Conservation (phyloP, 352 stramenopile species). For the Plasmopara halstedii region DNA sequence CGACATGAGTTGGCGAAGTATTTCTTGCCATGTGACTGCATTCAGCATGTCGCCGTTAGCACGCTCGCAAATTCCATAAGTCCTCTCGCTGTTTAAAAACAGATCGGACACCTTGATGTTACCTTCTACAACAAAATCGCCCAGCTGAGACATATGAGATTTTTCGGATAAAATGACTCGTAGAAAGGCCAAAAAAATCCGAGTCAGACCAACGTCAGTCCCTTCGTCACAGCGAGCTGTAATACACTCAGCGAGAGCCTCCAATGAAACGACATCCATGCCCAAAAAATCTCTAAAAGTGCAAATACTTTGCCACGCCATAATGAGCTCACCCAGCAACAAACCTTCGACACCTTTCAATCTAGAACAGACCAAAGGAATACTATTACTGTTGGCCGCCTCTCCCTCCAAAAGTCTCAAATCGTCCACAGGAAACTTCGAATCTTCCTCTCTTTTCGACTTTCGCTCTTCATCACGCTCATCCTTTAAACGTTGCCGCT, state of each 20-base stretch:
- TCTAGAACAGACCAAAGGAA: conserved; percentile 31
- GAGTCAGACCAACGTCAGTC: conserved; percentile 39
- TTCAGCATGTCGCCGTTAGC: conserved; percentile 65
- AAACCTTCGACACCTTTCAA: conserved; percentile 47
- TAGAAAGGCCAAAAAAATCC: conserved; percentile 72
- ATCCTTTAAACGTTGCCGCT: conserved; percentile 37
- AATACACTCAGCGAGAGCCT: conserved; percentile 49
- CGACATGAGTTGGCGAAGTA: conserved; percentile 74
- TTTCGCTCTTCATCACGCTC: conserved; percentile 61
- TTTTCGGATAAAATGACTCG: conserved; percentile 69
- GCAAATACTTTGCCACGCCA: conserved; percentile 69
- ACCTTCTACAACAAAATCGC: conserved; percentile 72
- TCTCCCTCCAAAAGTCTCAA: conserved; percentile 44
- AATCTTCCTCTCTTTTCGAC: conserved; percentile 47
- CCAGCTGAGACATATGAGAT: conserved; percentile 64
- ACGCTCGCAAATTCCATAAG: conserved; percentile 69
- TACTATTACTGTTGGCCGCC: conserved; percentile 15
- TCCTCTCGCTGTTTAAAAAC: conserved; percentile 61
- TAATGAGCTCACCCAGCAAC: conserved; percentile 67
- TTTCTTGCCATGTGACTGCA: conserved; percentile 79
- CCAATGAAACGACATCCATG: conserved; percentile 52
- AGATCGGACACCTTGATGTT: conserved; percentile 77
- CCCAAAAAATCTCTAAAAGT: conserved; percentile 68
- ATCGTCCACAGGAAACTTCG: conserved; percentile 70
- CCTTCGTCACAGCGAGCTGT: conserved; percentile 33